Evolutionary conservation across 768 basidiomycete genomes (phyloP).

Genomic region (Tulasnella calospora): DNA sequence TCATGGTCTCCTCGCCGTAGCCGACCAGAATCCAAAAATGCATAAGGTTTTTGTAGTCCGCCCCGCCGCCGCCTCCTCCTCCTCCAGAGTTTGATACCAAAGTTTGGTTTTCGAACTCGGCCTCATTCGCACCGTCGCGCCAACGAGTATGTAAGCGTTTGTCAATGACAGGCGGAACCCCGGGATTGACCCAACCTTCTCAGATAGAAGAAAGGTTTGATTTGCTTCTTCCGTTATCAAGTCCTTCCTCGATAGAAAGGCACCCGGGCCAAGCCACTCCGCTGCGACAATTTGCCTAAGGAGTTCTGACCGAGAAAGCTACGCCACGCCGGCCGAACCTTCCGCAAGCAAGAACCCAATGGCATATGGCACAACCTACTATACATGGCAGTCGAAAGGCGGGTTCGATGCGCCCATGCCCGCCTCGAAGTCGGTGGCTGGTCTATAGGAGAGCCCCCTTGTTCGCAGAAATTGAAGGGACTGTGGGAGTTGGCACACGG

Average conservation of each 20-base stretch:
- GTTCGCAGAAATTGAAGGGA: background rate
- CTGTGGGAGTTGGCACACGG: constrained; percentile 4
- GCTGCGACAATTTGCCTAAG: background rate
- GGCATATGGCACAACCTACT: background rate
- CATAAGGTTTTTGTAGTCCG: background rate
- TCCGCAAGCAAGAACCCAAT: background rate
- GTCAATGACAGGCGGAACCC: background rate
- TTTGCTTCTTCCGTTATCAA: background rate
- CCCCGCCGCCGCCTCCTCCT: background rate
- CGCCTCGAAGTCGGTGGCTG: constrained; percentile 11
- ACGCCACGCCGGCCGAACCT: background rate
- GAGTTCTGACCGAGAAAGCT: background rate
- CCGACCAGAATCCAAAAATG: background rate
- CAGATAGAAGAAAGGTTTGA: background rate
- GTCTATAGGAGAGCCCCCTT: background rate
- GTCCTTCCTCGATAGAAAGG: background rate
- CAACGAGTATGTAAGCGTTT: background rate
- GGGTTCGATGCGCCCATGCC: constrained; percentile 6
- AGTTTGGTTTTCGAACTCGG: background rate
- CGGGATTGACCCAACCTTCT: background rate
- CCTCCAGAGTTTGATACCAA: background rate
- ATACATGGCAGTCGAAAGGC: background rate
- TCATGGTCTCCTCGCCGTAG: background rate
- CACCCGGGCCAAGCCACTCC: background rate
- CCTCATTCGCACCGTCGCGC: background rate